Conservation (phyloP, 2,329 filamentous ascomycete species). For the Trichoderma pleuroti region DNA sequence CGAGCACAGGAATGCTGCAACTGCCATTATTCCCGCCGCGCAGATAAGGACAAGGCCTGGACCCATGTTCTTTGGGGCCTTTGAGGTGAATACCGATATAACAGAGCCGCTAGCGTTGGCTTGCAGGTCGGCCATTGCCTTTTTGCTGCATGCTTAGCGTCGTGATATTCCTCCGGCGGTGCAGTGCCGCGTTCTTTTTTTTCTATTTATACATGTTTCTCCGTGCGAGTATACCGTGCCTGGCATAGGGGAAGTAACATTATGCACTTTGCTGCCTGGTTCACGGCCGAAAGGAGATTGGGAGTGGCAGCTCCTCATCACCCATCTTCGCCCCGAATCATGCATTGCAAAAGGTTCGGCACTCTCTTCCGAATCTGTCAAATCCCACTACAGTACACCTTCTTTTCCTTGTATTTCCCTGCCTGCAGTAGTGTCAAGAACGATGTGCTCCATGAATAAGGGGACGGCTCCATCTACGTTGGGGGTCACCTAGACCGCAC, state of each 20-base stretch:
- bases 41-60: neutral
- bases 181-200: neutral
- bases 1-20: neutral
- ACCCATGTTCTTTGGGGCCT: neutral
- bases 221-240: neutral
- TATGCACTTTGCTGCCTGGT: neutral
- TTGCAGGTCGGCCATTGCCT: neutral
- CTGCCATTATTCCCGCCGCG: neutral
- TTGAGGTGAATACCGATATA: conserved; percentile 1
- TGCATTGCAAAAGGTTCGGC: neutral
- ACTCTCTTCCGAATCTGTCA: neutral
- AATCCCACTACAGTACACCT: neutral
- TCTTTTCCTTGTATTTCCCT: neutral
- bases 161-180: neutral
- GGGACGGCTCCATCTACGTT: conserved; percentile 1
- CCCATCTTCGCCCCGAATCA: neutral
- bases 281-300: neutral
- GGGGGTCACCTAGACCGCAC: conserved; percentile 1
- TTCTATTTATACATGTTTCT: neutral
- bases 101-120: conserved; percentile 2
- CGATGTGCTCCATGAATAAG: neutral
- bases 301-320: neutral
- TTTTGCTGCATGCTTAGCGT: neutral
- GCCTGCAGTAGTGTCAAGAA: neutral
- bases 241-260: neutral